phyloP scores from a whole-genome alignment of 192 early-diverging fungal species.

The Dimargaris verticillata region DNA sequence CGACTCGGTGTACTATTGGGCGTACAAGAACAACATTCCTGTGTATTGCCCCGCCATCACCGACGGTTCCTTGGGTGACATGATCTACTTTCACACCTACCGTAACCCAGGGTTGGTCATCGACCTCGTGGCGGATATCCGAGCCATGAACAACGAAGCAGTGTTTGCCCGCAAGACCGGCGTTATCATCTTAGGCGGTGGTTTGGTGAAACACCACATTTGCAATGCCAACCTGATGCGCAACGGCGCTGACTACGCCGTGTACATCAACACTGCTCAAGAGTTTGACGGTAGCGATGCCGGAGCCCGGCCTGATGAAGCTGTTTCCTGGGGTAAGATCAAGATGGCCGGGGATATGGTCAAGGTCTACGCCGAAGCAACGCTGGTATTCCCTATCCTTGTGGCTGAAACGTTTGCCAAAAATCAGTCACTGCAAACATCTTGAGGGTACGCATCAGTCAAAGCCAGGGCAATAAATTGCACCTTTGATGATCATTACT shows the following conservation, averaged over 20 bases:
- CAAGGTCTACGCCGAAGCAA: constrained; percentile 84
- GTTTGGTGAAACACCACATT: constrained; percentile 96
- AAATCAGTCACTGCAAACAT: constrained; percentile 1
- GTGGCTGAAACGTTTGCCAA: constrained; percentile 92
- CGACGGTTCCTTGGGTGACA: constrained; percentile 94
- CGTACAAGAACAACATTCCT: constrained; percentile 92
- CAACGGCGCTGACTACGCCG: constrained; percentile 92
- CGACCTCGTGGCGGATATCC: constrained; percentile 84
- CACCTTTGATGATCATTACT: no score
- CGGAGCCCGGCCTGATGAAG: constrained; percentile 93
- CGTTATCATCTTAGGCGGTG: constrained; percentile 91
- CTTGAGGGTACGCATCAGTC: no score
- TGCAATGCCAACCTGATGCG: constrained; percentile 98
- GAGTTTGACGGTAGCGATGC: constrained; percentile 98
- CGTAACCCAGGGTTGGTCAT: constrained; percentile 85
- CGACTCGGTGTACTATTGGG: constrained; percentile 93
- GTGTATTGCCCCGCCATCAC: constrained; percentile 95
- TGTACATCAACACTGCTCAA: constrained; percentile 94
- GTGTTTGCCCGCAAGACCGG: constrained; percentile 95
- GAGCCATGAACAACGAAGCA: constrained; percentile 79
- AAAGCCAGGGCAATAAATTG: no score
- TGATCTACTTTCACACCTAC: constrained; percentile 98
- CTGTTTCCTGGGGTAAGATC: constrained; percentile 98
- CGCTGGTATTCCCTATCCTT: constrained; percentile 81
- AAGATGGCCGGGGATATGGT: constrained; percentile 58